Conservation (phyloP, 1,284 basidiomycete species). For the Puccinia triticina region DNA sequence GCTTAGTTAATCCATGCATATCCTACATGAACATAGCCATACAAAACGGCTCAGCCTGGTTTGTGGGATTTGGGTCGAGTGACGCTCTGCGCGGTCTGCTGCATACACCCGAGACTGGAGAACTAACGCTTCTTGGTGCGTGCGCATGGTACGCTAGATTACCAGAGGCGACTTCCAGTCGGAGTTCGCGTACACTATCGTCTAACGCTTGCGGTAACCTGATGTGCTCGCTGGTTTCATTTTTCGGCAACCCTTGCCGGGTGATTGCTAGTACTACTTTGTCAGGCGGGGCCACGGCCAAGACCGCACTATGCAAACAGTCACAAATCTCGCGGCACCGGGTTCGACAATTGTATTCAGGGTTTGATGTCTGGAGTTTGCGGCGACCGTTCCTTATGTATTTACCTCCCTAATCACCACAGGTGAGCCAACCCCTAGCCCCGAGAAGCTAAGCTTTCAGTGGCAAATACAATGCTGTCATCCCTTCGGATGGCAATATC, state of each 20-base stretch:
- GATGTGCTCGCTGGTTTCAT: neutral
- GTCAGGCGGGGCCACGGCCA: neutral
- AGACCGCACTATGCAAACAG: conserved; percentile 11
- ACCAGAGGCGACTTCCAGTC: neutral
- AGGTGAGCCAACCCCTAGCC: conserved; percentile 2
- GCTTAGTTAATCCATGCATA: conserved; percentile 1
- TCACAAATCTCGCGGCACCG: neutral
- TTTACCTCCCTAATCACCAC: conserved; percentile 12
- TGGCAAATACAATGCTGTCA: conserved; percentile 25
- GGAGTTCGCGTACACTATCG: neutral
- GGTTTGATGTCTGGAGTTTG: neutral
- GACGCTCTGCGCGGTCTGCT: neutral
- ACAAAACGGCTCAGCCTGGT: conserved; percentile 2
- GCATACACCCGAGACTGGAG: conserved; percentile 13
- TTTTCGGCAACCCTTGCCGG: neutral
- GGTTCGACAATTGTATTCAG: neutral
- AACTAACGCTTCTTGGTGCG: neutral
- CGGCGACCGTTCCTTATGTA: neutral
- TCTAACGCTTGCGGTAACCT: neutral
- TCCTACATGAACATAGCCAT: neutral
- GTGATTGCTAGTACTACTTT: neutral
- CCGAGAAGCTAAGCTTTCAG: conserved; percentile 15
- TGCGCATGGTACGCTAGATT: neutral
- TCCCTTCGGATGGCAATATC: neutral
- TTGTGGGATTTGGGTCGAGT: neutral